Evolutionary conservation across 768 basidiomycete genomes (phyloP), one percentile per base, ranked within the genome.

Genomic region (Lactifluus hygrophoroides): DNA sequence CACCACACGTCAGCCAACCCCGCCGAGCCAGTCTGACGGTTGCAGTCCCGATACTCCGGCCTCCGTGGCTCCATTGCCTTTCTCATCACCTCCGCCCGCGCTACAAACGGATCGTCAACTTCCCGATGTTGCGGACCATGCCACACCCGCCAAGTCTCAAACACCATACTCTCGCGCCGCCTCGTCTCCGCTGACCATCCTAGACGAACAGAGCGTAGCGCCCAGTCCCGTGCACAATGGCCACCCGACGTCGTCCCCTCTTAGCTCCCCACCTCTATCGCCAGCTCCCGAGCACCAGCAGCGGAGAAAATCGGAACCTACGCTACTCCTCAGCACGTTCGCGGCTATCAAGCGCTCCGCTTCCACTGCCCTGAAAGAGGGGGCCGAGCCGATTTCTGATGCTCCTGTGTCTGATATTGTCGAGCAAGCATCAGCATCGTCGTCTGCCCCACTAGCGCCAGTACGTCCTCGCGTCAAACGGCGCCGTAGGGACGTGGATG

Each of bases 251-350:
- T 47, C 61, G 3, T 64, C 64, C 6, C 64, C 64, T 0, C 57
- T 64, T 1, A 59, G 53, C n/a, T 63, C 64, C 2, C 64, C 57
- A 7, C 61, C 57, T 0, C 34, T 54, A 0, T 59, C 61, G 2
- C 64, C 64, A 2, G 45, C 35, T 51, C 53, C 53, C 32, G 53
- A 50, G 28, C 46, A 54, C 8, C 38, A 32, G 28, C 46, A 54
- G 11, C 38, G 19, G 23, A 28, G 46, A 40, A n/a, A 47, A 47
- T 14, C 14, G 4, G 23, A 35, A 17, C 5, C 14, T 3, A 7
- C n/a, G 0, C 17, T 13, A 27, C 5, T 46, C 1, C 13, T 8
- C 19, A n/a, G 21, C 30, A 11, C 28, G 13, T n/a, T 17, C 28
- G 38, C 43, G 3, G 37, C 44, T 28, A 30, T 17, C 17, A 58